A percentile compares a stretch with the other conserved stretches of the same genome.
These are phyloP conservation scores for Fusarium subglutinans DNA, from an alignment of 2,329 filamentous ascomycete species.

Conservation along the genomic window DNA sequence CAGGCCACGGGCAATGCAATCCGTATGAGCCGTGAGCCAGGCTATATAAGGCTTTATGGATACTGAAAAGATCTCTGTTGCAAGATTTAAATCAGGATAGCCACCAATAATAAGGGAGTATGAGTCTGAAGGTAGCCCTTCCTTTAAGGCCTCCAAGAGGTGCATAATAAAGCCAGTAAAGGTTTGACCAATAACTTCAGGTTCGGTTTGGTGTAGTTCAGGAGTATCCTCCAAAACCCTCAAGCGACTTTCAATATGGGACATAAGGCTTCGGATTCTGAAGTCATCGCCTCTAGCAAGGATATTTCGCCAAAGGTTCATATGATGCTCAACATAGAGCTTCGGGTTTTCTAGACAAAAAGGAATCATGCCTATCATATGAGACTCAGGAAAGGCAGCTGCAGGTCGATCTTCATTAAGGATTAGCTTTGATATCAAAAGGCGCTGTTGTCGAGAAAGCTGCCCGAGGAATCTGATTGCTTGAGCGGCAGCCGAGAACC, in stretches of 20 bases:
- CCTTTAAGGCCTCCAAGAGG: rapidly evolving
- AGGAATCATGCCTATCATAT: background rate
- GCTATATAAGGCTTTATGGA: rapidly evolving
- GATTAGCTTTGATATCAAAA: rapidly evolving
- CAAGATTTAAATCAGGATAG: rapidly evolving
- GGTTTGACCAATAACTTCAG: rapidly evolving
- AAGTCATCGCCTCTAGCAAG: rapidly evolving
- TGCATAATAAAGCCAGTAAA: background rate
- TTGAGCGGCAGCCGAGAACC: background rate
- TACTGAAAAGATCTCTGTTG: rapidly evolving
- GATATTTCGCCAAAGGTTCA: background rate
- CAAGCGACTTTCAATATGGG: rapidly evolving
- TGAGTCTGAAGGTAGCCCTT: rapidly evolving
- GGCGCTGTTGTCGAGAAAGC: rapidly evolving
- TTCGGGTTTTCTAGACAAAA: background rate
- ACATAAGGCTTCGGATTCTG: rapidly evolving
- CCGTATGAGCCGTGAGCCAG: background rate
- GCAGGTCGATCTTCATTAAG: rapidly evolving
- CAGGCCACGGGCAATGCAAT: rapidly evolving
- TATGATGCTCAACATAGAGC: rapidly evolving
- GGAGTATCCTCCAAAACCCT: too few relatives aligned
- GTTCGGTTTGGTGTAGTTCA: background rate
- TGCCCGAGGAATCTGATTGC: rapidly evolving
- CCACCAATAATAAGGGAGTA: rapidly evolving
- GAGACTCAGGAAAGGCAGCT: background rate